Conservation (phyloP, 1,284 basidiomycete species). For the Cutaneotrichosporon spelunceum region DNA sequence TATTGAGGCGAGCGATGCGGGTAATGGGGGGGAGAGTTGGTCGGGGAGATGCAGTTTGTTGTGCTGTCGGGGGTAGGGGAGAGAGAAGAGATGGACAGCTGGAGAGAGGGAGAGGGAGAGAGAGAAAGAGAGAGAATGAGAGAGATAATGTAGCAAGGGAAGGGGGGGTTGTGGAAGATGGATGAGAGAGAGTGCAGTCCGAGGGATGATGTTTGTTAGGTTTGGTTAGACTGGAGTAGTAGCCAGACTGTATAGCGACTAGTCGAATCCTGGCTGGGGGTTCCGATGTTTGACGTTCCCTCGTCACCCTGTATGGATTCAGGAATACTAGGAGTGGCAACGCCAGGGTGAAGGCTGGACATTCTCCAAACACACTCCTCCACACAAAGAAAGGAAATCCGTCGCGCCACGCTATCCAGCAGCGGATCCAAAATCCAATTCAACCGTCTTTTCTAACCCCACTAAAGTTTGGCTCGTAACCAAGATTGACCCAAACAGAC, state of each 20-base stretch:
- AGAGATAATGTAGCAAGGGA: not conserved
- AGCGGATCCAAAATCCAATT: not conserved
- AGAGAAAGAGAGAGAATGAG: too few species aligned
- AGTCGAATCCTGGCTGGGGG: not conserved
- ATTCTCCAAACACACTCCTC: not conserved
- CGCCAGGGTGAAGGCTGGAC: not conserved
- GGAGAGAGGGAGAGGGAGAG: too few species aligned
- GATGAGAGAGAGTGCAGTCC: not conserved
- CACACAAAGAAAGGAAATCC: not conserved
- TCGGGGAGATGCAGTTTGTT: not conserved
- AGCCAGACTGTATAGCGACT: not conserved
- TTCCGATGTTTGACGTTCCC: not conserved
- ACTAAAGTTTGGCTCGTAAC: not conserved
- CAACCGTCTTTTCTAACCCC: not conserved
- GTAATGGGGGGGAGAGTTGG: constrained; percentile 9
- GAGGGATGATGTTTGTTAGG: not conserved
- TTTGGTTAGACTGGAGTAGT: too few species aligned
- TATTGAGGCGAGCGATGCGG: constrained; percentile 5
- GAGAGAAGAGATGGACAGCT: too few species aligned
- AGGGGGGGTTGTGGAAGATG: not conserved
- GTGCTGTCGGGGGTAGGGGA: too few species aligned
- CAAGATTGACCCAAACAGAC: not conserved
- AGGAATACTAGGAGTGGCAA: not conserved
- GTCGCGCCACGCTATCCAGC: not conserved
- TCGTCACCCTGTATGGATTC: too few species aligned